Evolutionary conservation across 768 basidiomycete genomes (phyloP).

Genomic region (Boletus vinaceobasis): DNA sequence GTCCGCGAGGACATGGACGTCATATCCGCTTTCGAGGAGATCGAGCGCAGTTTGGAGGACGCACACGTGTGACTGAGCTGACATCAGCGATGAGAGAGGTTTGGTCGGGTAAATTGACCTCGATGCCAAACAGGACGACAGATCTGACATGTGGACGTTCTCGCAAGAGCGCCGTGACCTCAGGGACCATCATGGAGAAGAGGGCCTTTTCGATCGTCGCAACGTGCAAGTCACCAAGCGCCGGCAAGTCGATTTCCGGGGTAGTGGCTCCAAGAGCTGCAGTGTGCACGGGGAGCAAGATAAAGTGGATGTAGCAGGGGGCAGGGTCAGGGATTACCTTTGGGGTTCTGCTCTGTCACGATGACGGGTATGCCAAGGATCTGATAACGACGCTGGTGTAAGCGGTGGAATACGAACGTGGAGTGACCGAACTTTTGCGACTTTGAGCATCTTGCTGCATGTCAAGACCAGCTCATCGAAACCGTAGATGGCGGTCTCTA

Average conservation of each 20-base stretch:
- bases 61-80: conserved; percentile 79
- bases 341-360: conserved; percentile 82
- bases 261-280: conserved; percentile 68
- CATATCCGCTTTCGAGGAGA: conserved; percentile 46
- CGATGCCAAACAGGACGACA: conserved; percentile 83
- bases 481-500: conserved; percentile 57
- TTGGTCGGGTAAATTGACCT: conserved; percentile 46
- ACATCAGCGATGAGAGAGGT: neutral
- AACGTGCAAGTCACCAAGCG: conserved; percentile 54
- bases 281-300: neutral
- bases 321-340: conserved; percentile 42
- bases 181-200: conserved; percentile 83
- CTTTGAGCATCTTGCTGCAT: conserved; percentile 70
- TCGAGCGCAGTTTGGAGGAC: conserved; percentile 81
- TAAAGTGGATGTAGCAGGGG: conserved; percentile 2
- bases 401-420: neutral
- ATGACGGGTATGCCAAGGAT: conserved; percentile 67
- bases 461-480: conserved; percentile 70
- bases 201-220: conserved; percentile 71
- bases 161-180: conserved; percentile 52
- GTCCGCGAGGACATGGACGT: conserved; percentile 76
- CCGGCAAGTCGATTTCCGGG: conserved; percentile 53
- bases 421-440: conserved; percentile 58
- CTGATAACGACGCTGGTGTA: conserved; percentile 30
- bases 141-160: conserved; percentile 48